These are phyloP conservation scores for Fraxinus sp. DNA, from an alignment of 305 asterid species.

Conservation along the genomic window DNA sequence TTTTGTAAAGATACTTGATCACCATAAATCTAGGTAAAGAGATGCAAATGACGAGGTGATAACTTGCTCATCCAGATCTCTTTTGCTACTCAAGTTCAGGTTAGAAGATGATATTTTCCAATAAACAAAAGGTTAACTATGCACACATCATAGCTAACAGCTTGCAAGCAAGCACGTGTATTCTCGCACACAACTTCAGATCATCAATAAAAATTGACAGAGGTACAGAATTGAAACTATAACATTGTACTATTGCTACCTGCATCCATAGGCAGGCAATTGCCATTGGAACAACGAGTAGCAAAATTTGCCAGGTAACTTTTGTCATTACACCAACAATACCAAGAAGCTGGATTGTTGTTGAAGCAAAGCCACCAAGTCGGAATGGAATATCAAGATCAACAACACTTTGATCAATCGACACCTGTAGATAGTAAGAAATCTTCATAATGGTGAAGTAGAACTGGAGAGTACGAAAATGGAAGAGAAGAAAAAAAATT, in stretches of 20 bases:
- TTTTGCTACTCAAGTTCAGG: background rate
- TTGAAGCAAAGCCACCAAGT: constrained; percentile 98
- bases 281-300: constrained; percentile 95
- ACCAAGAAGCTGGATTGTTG: constrained; percentile 95
- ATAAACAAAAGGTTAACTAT: constrained; percentile 7
- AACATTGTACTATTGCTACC: constrained; percentile 43
- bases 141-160: background rate
- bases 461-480: background rate
- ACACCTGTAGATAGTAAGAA: constrained; percentile 65
- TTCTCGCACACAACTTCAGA: background rate
- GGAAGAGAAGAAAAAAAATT: background rate
- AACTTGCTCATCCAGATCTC: constrained; percentile 12
- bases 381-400: constrained; percentile 99
- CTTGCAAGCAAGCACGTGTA: constrained; percentile 1
- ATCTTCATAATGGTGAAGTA: constrained; percentile 25
- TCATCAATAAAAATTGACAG: background rate
- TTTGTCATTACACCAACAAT: constrained; percentile 95
- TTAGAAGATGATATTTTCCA: background rate
- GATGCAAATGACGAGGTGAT: background rate
- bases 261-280: constrained; percentile 99
- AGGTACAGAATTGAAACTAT: background rate
- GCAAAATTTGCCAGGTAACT: constrained; percentile 97
- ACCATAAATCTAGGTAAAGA: constrained; percentile 1
- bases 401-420: constrained; percentile 95
- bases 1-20: background rate